Evolutionary conservation across 768 basidiomycete genomes (phyloP), one percentile per base, ranked within the genome.

Genomic region (Gloeopeniophorella convolvens): DNA sequence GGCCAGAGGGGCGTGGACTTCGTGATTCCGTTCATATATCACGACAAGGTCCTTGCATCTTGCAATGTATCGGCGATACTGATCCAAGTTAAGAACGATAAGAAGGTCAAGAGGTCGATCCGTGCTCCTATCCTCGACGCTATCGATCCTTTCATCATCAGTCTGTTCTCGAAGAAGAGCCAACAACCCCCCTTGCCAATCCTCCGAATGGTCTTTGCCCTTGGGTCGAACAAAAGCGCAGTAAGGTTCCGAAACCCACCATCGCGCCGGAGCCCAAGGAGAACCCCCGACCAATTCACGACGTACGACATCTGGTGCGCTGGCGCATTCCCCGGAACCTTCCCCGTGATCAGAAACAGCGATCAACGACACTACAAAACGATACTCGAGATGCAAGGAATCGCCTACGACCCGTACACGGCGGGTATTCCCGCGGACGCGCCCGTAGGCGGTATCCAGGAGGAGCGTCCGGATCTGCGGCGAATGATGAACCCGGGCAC

Each of bases 141-240:
- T n/a, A 64, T 65, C 62, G 58, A 63, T 37, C 65, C 63, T 15
- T 57, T 54, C 41, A 21, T 37, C 8, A 37, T 61, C 31, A 51
- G 51, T 15, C 39, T 63, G 16, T 58, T 62, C 41, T 43, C 46
- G n/a, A 27, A 21, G n/a, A 37, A 39, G 7, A 60, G n/a, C n/a
- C n/a, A n/a, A n/a, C n/a, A n/a, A n/a, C n/a, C n/a, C n/a, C n/a
- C n/a, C n/a, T n/a, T n/a, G n/a, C n/a, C n/a, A n/a, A n/a, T n/a
- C n/a, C n/a, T n/a, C n/a, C n/a, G n/a, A n/a, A 60, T 65, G 16
- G 54, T 66, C 32, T 64, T 62, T 35, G 60, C 63, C 9, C 54
- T 64, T 1, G 62, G 56, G 16, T 18, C 53, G 20, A 52, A 27
- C 34, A 36, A 13, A n/a, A 36, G 42, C 10, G 23, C n/a, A n/a